Evolutionary conservation across 75 land plant genomes (phyloP), one percentile per base, ranked within the genome.

Genomic region (Larix kaempferi): DNA sequence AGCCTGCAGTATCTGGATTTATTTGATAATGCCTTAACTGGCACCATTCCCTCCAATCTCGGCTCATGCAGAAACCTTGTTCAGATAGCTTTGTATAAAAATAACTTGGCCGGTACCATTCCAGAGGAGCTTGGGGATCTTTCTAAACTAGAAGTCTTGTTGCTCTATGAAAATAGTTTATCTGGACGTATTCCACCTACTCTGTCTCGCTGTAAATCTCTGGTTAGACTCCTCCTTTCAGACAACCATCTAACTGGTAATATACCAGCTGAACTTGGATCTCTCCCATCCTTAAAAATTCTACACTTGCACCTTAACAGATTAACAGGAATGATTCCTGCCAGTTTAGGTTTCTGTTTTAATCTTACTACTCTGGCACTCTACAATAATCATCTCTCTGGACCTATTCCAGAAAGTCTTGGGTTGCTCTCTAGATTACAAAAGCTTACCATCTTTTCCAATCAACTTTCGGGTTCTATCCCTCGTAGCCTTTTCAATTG

Each of bases 321-420:
- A 8, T 63, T 88, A 44, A 78, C 80, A 29, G 92, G 98, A 71
- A 44, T 61, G 11, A 87, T 94, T 37, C 98, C 98, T 56, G 60
- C 86, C 1, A 73, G 81, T 14, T 19, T 94, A 41, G 89, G 86
- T 26, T 79, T 78, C 63, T 77, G 93, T 67, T 74, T 78, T 10
- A 84, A 83, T 52, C 78, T 91, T 12, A 74, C 77, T 13, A 76
- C 79, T 59, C 86, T 94, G 21, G 80, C 91, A 22, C 64, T 91
- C 72, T 82, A 81, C 78, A 73, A 74, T 71, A 93, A 93, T 76
- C 79, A 64, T 5, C 69, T 93, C 5, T 33, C 86, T 3, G 94
- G 96, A 2, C 58, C 76, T 11, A 76, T 94, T 78, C 92, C 92
- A 1, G n/a, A 69, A 26, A 60, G 82, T 19, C 62, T 94, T 0